These are phyloP conservation scores for Cladobotryum protrusum DNA, from an alignment of 2,329 filamentous ascomycete genomes.

Conservation along the genomic window DNA sequence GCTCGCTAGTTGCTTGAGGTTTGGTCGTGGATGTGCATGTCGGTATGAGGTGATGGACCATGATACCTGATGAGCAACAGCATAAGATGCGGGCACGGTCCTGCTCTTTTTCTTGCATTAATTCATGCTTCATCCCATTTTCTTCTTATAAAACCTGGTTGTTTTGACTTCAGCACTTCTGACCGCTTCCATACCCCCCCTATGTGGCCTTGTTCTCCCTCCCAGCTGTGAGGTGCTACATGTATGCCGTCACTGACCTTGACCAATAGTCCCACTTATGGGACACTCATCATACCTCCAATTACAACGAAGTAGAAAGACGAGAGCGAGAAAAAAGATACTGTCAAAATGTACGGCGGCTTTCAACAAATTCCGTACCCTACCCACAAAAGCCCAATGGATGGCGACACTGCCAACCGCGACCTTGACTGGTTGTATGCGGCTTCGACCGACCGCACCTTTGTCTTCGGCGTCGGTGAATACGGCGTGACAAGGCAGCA, in stretches of 20 bases:
- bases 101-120: neutral
- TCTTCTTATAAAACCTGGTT: neutral
- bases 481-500: constrained; percentile 14
- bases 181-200: neutral
- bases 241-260: no score
- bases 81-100: neutral
- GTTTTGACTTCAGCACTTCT: neutral
- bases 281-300: neutral
- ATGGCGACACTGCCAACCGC: constrained; percentile 17
- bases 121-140: neutral
- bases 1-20: no score
- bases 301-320: neutral
- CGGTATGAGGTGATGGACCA: constrained; percentile 6
- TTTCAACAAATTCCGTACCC: constrained; percentile 16
- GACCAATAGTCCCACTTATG: no score
- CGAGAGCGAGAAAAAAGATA: neutral
- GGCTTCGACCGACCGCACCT: constrained; percentile 16
- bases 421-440: constrained; percentile 18
- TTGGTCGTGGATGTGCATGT: no score
- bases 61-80: neutral
- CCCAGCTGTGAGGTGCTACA: neutral
- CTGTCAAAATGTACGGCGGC: constrained; percentile 8
- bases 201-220: neutral
- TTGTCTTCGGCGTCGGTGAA: constrained; percentile 12
- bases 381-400: constrained; percentile 18